Evolutionary conservation across 2,329 filamentous ascomycete species (phyloP), one percentile per base, ranked within the genome.

Genomic region (Neoascochyta sp.): DNA sequence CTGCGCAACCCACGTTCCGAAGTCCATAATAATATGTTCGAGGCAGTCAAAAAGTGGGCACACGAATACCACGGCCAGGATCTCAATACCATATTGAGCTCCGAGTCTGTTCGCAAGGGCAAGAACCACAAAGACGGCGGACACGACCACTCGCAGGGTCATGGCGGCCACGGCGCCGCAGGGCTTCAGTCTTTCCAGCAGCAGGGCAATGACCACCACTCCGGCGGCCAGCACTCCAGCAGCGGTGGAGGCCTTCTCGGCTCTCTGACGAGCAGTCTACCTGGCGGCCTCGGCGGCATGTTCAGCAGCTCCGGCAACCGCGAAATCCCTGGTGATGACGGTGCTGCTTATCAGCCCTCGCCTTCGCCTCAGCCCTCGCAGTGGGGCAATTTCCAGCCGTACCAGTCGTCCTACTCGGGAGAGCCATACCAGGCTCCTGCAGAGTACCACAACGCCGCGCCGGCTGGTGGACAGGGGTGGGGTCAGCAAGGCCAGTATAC

Each of bases 11-110:
- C 84, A 32, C 70, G 73, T 33, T 69, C 85, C 34, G 85, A 94
- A 57, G 80, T 92, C 16, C 92, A 96, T 45, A 75, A 78, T 24
- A 80, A 81, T 29, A 98, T 98, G 92, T 96, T 86, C 66, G 74
- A 80, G 32, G 86, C 84, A 0, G 87, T 98, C 2, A 76, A 84
- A 50, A 73, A 76, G 36, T 98, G 90, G 90, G 81, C 78, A 0
- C 75, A 86, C 27, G 75, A 80, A 45, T 80, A 83, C 40, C 78
- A 79, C 23, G 75, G 75, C 4, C 68, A 77, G 29, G 74, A 79
- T 29, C 70, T 96, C 11, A 81, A 93, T 55, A 68, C 77, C 30
- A 54, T 92, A n/a, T 74, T 98, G 7, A 82, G 78, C 26, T 87
- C 88, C 0, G 80, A 93, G 31, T 87, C 85, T 5, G 92, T 98